These are phyloP conservation scores for Aspergillus fumigatiaffinis DNA, from an alignment of 2,329 filamentous ascomycete genomes.

Conservation along the genomic window DNA sequence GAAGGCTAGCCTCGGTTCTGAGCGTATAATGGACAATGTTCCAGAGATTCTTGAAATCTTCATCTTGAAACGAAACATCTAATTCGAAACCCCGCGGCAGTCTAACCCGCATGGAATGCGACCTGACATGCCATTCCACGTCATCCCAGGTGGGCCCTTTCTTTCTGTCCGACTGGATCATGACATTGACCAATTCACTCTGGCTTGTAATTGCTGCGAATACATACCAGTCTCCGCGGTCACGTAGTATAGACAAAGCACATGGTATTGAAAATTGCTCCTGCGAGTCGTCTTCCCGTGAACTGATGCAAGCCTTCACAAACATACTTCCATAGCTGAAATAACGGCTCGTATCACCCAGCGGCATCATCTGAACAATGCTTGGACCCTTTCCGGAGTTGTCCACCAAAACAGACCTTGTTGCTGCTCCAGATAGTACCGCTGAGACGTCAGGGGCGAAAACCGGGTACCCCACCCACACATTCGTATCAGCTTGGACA, in stretches of 20 bases:
- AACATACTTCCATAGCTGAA: slow-evolving; percentile 79
- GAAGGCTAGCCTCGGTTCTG: slow-evolving; percentile 69
- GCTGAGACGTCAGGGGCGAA: slow-evolving; percentile 68
- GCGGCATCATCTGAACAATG: slow-evolving; percentile 66
- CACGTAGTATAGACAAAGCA: slow-evolving; percentile 70
- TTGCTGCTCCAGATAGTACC: slow-evolving; percentile 60
- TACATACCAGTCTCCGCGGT: slow-evolving; percentile 64
- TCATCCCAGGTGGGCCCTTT: slow-evolving; percentile 75
- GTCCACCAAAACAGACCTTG: slow-evolving; percentile 44
- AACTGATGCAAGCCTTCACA: slow-evolving; percentile 70
- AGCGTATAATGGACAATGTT: slow-evolving; percentile 81
- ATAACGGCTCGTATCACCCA: slow-evolving; percentile 67
- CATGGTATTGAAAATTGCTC: slow-evolving; percentile 70
- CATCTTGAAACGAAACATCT: slow-evolving; percentile 65
- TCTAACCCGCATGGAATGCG: slow-evolving; percentile 62
- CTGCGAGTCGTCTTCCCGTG: slow-evolving; percentile 61
- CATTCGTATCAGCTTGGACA: slow-evolving; percentile 74
- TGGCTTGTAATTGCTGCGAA: slow-evolving; percentile 75
- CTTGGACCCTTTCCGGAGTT: slow-evolving; percentile 43
- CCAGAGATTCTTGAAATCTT: slow-evolving; percentile 76
- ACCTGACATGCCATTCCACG: slow-evolving; percentile 71
- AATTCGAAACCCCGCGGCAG: slow-evolving; percentile 74
- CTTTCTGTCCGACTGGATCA: slow-evolving; percentile 65
- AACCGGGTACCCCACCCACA: slow-evolving; percentile 75
- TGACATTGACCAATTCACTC: slow-evolving; percentile 69